Evolutionary conservation across 1,139 yeast species (phyloP).

Genomic region (Pneumocystis jirovecii): DNA sequence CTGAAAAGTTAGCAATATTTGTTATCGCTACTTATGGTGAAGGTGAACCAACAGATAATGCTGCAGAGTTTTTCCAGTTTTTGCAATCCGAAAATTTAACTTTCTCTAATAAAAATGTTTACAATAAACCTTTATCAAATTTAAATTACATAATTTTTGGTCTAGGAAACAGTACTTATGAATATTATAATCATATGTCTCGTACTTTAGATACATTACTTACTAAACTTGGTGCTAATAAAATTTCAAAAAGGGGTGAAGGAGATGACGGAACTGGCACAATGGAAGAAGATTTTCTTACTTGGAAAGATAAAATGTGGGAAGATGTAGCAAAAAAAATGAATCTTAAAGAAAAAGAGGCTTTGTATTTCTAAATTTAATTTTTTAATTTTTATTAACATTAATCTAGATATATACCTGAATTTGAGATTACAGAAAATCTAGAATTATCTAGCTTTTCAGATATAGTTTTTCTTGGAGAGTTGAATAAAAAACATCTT

Average conservation of each 20-base stretch:
- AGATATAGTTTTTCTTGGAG: constrained; percentile 60
- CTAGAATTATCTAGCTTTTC: constrained; percentile 19
- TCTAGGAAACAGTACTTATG: constrained; percentile 86
- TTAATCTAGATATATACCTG: constrained; percentile 40
- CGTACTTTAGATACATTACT: constrained; percentile 41
- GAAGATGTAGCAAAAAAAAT: constrained; percentile 27
- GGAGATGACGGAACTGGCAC: constrained; percentile 95
- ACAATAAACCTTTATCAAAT: constrained; percentile 41
- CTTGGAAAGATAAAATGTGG: constrained; percentile 70
- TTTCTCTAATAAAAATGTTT: constrained; percentile 26
- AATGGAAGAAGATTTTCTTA: constrained; percentile 83
- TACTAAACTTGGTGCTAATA: constrained; percentile 48
- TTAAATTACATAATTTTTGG: constrained; percentile 68
- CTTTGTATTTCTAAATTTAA: constrained; percentile 25
- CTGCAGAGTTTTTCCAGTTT: constrained; percentile 48
- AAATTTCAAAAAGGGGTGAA: constrained; percentile 61
- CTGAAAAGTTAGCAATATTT: constrained; percentile 48
- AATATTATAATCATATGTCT: constrained; percentile 76
- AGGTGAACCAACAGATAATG: constrained; percentile 95
- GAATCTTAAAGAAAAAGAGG: constrained; percentile 48
- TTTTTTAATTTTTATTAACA: constrained; percentile 41
- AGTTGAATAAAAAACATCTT: constrained; percentile 57
- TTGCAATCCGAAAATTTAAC: constrained; percentile 23
- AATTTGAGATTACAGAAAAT: constrained; percentile 34
- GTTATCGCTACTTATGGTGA: constrained; percentile 92